These are phyloP conservation scores for Geotrichum fermentans DNA, from an alignment of 1,139 yeast species.

Conservation along the genomic window DNA sequence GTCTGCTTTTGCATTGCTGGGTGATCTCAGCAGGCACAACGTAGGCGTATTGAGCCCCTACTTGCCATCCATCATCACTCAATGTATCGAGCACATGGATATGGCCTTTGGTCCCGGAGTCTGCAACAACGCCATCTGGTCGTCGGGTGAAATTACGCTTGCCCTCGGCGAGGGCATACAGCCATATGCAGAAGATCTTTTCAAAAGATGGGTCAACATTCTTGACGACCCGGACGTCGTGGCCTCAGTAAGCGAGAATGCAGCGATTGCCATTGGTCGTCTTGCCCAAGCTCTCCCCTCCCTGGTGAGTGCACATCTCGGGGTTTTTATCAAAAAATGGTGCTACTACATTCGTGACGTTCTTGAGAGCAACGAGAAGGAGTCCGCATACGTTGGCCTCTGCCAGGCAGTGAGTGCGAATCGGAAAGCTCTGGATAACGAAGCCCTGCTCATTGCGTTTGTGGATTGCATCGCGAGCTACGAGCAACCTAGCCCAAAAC, in stretches of 20 bases:
- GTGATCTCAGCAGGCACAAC: conserved; percentile 66
- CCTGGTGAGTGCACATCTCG: conserved; percentile 52
- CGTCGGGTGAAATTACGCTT: conserved; percentile 79
- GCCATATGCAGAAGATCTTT: conserved; percentile 55
- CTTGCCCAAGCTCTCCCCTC: conserved; percentile 65
- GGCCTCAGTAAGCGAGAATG: conserved; percentile 72
- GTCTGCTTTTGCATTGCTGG: conserved; percentile 82
- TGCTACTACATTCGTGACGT: conserved; percentile 58
- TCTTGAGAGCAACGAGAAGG: conserved; percentile 76
- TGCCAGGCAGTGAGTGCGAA: conserved; percentile 57
- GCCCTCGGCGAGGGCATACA: conserved; percentile 46
- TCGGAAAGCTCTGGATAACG: conserved; percentile 53
- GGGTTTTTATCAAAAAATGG: conserved; percentile 61
- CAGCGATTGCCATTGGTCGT: conserved; percentile 92
- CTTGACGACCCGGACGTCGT: conserved; percentile 51
- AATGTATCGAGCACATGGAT: conserved; percentile 58
- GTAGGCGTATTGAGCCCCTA: conserved; percentile 55
- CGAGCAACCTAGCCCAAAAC: conserved; percentile 38
- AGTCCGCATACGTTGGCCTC: conserved; percentile 73
- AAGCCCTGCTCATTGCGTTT: conserved; percentile 50
- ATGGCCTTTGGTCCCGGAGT: conserved; percentile 50
- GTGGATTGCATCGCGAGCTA: conserved; percentile 63
- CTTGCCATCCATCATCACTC: conserved; percentile 54
- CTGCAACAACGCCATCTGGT: conserved; percentile 89
- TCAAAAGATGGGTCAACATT: conserved; percentile 60